These are phyloP conservation scores for Paecilomyces dactylethromorphus DNA, from an alignment of 2,329 filamentous ascomycete genomes.

Conservation along the genomic window DNA sequence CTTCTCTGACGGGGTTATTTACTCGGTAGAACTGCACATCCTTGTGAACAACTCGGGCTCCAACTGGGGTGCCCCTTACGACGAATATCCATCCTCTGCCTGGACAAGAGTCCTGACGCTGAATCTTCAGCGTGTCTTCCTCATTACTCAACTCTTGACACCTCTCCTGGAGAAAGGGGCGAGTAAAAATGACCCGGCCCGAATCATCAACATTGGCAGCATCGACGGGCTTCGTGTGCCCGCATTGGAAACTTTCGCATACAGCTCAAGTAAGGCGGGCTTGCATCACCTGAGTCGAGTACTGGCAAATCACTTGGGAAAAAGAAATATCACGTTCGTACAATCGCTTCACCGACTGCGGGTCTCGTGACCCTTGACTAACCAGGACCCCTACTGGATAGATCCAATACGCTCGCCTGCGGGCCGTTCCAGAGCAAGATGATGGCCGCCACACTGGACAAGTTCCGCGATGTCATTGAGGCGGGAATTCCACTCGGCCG, in stretches of 20 bases:
- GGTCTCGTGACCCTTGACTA: conserved; percentile 2
- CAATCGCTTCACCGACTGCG: conserved; percentile 5
- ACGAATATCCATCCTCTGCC: conserved; percentile 51
- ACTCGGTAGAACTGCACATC: conserved; percentile 37
- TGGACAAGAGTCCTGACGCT: conserved; percentile 53
- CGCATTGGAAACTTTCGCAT: conserved; percentile 46
- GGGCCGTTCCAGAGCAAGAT: conserved; percentile 56
- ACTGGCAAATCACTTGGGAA: conserved; percentile 45
- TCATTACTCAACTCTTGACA: conserved; percentile 42
- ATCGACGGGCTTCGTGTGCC: conserved; percentile 50
- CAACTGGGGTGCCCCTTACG: conserved; percentile 51
- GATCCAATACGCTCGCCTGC: conserved; percentile 62
- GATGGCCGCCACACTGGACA: conserved; percentile 48
- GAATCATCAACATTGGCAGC: conserved; percentile 50
- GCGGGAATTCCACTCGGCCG: conserved; percentile 58
- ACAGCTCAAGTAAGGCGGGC: conserved; percentile 49
- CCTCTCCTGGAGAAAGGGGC: conserved; percentile 42
- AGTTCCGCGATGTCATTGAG: conserved; percentile 43
- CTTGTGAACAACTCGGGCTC: conserved; percentile 49
- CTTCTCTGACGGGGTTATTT: neutral
- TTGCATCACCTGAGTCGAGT: conserved; percentile 48
- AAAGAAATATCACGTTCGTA: conserved; percentile 48
- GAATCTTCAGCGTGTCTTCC: conserved; percentile 50
- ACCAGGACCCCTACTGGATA: conserved; percentile 47
- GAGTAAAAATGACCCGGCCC: conserved; percentile 35